Base-by-base conservation (phyloP, 2,329 filamentous ascomycete species). In the Microascus cirrosus region DNA sequence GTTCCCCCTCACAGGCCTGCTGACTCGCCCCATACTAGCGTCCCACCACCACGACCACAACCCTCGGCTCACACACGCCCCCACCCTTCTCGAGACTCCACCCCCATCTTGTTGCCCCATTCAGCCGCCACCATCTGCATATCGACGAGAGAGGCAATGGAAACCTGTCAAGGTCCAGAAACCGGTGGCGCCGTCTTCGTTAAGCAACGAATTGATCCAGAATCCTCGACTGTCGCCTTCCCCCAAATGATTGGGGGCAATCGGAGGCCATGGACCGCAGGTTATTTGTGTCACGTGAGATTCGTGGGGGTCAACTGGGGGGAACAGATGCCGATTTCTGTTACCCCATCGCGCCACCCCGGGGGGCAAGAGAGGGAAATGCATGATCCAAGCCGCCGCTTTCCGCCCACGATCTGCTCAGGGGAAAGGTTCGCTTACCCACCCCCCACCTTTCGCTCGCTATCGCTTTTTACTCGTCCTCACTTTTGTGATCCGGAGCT, bases 131-230 rank as follows among this genome's bases (percentile, higher is more conserved):
- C 54, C 20, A 32, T 15, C 28, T 56, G 54, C 54, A 45, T 13
- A 25, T 24, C 54, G 54, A 56, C 54, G 22, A 56, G 54, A 56
- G 20, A 25, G 54, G 54, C 42, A 56, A 56, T 50, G 11, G 15
- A 24, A 22, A 22, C 12, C 18, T 34, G 42, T 20, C 53, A 28
- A 25, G 25, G 18, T 7, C n/a, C 20, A 50, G 8, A 15, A 50
- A 22, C 12, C 45, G 12, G 45, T 18, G 24, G 50, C 50, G 8
- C 7, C 15, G 20, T 32, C 15, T 35, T 56, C 39, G 11, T 15
- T 34, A 18, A 12, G 25, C 34, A 10, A 12, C 34, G 15, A 13
- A 20, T 20, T 15, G 39, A 32, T n/a, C 35, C 7, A 50, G n/a
- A 22, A 28, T 15, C 4, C 32, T 24, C 24, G n/a, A 20, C 18